A percentile compares a stretch with the other conserved stretches of the same genome.
phyloP scores from a whole-genome alignment of 441 rosid genomes.

The Mallotus repandus region DNA sequence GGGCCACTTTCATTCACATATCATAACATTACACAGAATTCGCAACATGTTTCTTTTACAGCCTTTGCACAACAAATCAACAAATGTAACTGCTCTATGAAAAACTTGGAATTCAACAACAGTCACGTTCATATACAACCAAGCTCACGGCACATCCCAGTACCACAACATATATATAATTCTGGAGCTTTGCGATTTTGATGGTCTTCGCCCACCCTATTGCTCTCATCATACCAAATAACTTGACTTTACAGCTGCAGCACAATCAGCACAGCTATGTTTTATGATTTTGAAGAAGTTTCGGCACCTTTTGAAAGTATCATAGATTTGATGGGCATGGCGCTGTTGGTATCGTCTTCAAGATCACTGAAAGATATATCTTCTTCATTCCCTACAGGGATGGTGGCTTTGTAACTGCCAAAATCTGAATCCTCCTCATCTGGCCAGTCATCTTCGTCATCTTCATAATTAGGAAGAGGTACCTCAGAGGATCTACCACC shows the following conservation, averaged over 20 bases:
- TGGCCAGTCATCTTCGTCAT: slow-evolving; percentile 81
- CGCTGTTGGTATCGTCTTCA: slow-evolving; percentile 67
- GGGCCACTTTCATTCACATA: neutral
- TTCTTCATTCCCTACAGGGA: slow-evolving; percentile 61
- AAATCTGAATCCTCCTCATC: slow-evolving; percentile 69
- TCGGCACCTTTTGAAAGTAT: slow-evolving; percentile 26
- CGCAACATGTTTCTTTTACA: slow-evolving; percentile 19
- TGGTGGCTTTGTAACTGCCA: slow-evolving; percentile 40
- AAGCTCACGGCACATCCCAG: slow-evolving; percentile 11
- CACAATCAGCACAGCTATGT: slow-evolving; percentile 26
- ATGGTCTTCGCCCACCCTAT: slow-evolving; percentile 1
- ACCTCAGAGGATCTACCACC: slow-evolving; percentile 35
- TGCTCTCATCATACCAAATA: slow-evolving; percentile 15
- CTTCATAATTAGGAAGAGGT: slow-evolving; percentile 55
- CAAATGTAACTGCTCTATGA: slow-evolving; percentile 13
- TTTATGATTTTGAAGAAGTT: slow-evolving; percentile 28
- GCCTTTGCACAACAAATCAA: slow-evolving; percentile 27
- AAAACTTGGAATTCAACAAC: slow-evolving; percentile 22
- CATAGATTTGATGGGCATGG: slow-evolving; percentile 46
- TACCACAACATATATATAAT: neutral
- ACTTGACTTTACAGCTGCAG: slow-evolving; percentile 5
- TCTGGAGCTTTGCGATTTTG: slow-evolving; percentile 10
- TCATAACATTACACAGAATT: neutral
- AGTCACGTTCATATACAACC: slow-evolving; percentile 32
- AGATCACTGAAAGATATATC: slow-evolving; percentile 94